A percentile compares a stretch with the other conserved stretches of the same genome.
Evolutionary conservation across 179 eudicot genomes (phyloP).

Genomic region (Beta lomatogona): DNA sequence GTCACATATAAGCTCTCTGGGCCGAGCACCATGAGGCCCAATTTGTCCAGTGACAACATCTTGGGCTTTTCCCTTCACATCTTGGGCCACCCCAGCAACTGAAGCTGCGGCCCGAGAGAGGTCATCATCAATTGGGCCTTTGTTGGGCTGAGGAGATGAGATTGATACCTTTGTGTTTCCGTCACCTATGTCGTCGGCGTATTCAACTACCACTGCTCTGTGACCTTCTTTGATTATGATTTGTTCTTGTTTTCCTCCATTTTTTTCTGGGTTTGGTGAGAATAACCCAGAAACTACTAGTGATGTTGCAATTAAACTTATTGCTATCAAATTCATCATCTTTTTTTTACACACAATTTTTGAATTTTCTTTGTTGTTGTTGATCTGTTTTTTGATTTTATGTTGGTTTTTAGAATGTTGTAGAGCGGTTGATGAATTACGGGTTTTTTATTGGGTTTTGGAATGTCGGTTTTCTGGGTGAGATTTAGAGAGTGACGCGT

Average conservation of each 20-base stretch:
- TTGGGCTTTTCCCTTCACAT: constrained; percentile 32
- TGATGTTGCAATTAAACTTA: constrained; percentile 52
- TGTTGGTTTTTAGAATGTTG: not conserved
- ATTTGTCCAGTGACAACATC: constrained; percentile 22
- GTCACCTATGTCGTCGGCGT: constrained; percentile 36
- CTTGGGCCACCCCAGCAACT: constrained; percentile 35
- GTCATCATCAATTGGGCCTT: constrained; percentile 10
- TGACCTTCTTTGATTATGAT: constrained; percentile 67
- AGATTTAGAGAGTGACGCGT: constrained; percentile 23
- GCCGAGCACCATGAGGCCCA: constrained; percentile 24
- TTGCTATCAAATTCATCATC: constrained; percentile 67
- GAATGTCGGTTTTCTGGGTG: not conserved
- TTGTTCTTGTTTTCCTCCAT: constrained; percentile 25
- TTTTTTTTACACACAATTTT: not conserved
- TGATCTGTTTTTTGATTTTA: not conserved
- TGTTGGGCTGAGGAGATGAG: constrained; percentile 40
- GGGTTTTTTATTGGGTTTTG: not conserved
- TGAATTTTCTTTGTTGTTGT: constrained; percentile 3
- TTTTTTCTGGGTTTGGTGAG: constrained; percentile 46
- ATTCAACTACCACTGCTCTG: constrained; percentile 66
- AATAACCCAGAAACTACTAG: constrained; percentile 52
- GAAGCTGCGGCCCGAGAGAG: constrained; percentile 25
- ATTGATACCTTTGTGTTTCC: constrained; percentile 61
- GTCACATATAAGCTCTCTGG: constrained; percentile 64
- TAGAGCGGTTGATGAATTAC: constrained; percentile 16